Conservation (phyloP, 805 yeast genomes). For the Starmerella davenportii region DNA sequence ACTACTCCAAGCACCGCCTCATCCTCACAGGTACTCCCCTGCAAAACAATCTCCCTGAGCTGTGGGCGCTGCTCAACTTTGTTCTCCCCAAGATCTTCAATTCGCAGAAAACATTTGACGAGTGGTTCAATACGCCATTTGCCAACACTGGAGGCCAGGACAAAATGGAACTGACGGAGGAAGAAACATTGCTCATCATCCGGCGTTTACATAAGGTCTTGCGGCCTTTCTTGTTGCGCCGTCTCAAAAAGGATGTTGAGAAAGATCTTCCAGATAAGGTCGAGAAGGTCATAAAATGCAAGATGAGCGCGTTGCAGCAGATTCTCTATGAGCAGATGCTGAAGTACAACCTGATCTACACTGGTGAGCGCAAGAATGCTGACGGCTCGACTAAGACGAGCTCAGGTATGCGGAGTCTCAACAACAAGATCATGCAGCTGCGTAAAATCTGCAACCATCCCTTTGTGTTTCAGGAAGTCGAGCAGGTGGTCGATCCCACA, state of each 20-base stretch:
- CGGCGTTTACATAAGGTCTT: conserved; percentile 91
- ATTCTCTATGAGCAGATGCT: conserved; percentile 82
- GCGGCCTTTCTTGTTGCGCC: conserved; percentile 81
- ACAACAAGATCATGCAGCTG: conserved; percentile 89
- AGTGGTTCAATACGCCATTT: conserved; percentile 97
- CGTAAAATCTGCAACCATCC: conserved; percentile 96
- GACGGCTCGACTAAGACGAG: conserved; percentile 21
- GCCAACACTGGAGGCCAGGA: conserved; percentile 95
- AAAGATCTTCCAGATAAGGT: conserved; percentile 90
- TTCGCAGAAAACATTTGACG: conserved; percentile 90
- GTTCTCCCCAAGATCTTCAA: conserved; percentile 92
- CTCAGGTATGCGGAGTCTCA: conserved; percentile 61
- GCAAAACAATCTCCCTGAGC: conserved; percentile 85
- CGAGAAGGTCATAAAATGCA: conserved; percentile 86
- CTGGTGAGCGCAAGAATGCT: conserved; percentile 30
- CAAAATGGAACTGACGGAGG: conserved; percentile 83
- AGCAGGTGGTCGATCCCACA: conserved; percentile 58
- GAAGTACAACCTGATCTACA: conserved; percentile 59
- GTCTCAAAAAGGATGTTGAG: conserved; percentile 93
- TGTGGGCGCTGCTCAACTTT: conserved; percentile 90
- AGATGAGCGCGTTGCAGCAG: conserved; percentile 71
- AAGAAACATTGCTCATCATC: conserved; percentile 82
- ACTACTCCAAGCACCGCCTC: conserved; percentile 70
- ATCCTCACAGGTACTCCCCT: conserved; percentile 94
- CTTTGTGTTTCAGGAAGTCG: conserved; percentile 87